Evolutionary conservation across 441 rosid genomes (phyloP).

Genomic region (Adansonia rubrostipa): DNA sequence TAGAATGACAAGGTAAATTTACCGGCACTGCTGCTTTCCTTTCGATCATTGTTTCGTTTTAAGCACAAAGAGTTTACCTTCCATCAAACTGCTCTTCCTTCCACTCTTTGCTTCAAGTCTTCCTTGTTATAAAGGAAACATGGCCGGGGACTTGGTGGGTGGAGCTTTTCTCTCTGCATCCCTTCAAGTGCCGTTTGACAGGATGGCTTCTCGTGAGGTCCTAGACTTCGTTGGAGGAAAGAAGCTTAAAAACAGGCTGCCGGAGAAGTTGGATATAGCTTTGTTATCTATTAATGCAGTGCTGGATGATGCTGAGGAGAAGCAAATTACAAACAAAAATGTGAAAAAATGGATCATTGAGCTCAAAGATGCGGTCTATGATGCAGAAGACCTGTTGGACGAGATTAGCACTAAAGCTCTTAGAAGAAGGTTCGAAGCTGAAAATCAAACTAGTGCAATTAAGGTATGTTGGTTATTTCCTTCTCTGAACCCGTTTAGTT

Average conservation of each 20-base stretch:
- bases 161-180: constrained; percentile 33
- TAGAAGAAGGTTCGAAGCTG: neutral
- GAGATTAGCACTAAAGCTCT: neutral
- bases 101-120: neutral
- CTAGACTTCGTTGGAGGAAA: constrained; percentile 29
- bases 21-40: neutral
- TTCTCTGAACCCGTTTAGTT: neutral
- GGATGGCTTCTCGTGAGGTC: constrained; percentile 26
- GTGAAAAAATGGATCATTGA: neutral
- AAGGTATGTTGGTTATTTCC: neutral
- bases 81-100: neutral
- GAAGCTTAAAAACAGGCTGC: constrained; percentile 5
- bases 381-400: neutral
- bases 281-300: neutral
- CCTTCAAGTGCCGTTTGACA: constrained; percentile 33
- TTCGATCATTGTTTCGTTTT: neutral
- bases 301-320: neutral
- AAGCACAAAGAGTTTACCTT: neutral
- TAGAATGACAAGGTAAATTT: neutral
- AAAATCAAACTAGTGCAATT: neutral
- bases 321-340: neutral
- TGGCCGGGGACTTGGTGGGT: constrained; percentile 25
- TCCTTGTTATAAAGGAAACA: neutral
- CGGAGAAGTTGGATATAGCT: neutral
- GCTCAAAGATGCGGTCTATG: neutral